These are phyloP conservation scores for Fusarium drepaniforme DNA, from an alignment of 2,329 filamentous ascomycete species.

Conservation along the genomic window DNA sequence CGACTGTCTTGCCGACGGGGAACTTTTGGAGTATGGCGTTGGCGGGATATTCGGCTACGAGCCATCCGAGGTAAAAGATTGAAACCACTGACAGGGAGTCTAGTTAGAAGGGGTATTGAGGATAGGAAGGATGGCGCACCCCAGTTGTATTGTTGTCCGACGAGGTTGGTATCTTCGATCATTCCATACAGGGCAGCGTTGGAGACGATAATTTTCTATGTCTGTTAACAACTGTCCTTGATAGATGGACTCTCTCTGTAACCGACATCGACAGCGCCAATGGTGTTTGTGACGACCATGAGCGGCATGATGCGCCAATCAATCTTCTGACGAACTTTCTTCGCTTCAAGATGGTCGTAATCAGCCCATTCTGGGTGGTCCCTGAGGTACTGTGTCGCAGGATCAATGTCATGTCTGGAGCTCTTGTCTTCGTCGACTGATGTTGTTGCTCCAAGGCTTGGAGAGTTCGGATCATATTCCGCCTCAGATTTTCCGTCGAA, in stretches of 20 bases:
- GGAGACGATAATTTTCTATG: slow-evolving; percentile 23
- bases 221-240: background rate
- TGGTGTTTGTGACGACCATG: slow-evolving; percentile 6
- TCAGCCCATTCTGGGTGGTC: background rate
- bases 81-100: slow-evolving; percentile 1
- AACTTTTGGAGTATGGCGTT: slow-evolving; percentile 12
- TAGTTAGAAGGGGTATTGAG: background rate
- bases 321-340: slow-evolving; percentile 16
- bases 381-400: background rate
- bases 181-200: slow-evolving; percentile 28
- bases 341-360: background rate
- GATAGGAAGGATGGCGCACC: background rate
- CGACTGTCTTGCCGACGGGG: background rate
- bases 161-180: slow-evolving; percentile 7
- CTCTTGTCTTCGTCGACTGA: background rate
- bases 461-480: background rate
- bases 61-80: slow-evolving; percentile 27
- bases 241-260: too few species aligned
- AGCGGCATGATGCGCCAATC: slow-evolving; percentile 25
- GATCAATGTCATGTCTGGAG: background rate
- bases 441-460: background rate
- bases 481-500: fast-evolving
- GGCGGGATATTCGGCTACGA: slow-evolving; percentile 12
- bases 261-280: slow-evolving; percentile 13
- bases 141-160: slow-evolving; percentile 26